Evolutionary conservation across 306 rosid species (phyloP).

Genomic region (Vicia faba): DNA sequence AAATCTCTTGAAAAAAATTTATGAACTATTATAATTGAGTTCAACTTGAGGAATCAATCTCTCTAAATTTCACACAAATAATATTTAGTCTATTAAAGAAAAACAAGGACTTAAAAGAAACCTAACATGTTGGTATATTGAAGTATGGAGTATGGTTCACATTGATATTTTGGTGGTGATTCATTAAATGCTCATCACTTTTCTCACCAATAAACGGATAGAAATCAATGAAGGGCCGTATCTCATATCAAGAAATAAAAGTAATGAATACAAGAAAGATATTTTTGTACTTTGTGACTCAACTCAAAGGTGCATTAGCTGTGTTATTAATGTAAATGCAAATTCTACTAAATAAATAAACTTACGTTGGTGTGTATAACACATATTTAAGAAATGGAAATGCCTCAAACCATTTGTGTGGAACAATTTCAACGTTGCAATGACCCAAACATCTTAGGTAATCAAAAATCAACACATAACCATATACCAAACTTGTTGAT

Average conservation of each 20-base stretch:
- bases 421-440: slow-evolving; percentile 71
- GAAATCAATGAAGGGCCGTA: slow-evolving; percentile 21
- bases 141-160: slow-evolving; percentile 5
- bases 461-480: slow-evolving; percentile 67
- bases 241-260: neutral
- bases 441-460: slow-evolving; percentile 81
- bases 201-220: slow-evolving; percentile 17
- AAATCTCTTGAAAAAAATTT: too few relatives aligned
- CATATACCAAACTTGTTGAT: slow-evolving; percentile 56
- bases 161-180: slow-evolving; percentile 4
- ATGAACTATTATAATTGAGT: too few relatives aligned
- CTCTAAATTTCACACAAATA: too few relatives aligned
- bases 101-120: neutral
- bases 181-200: slow-evolving; percentile 36
- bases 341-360: neutral
- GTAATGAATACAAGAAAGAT: slow-evolving; percentile 11
- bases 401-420: slow-evolving; percentile 56
- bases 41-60: too few relatives aligned
- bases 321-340: neutral
- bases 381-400: slow-evolving; percentile 68
- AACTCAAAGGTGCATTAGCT: neutral
- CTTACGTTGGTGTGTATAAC: slow-evolving; percentile 91
- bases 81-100: too few relatives aligned
- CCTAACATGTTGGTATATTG: neutral
- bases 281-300: neutral